These are phyloP conservation scores for Chaetoceros muelleri DNA, from an alignment of 108 stramenopile genomes.

Conservation along the genomic window DNA sequence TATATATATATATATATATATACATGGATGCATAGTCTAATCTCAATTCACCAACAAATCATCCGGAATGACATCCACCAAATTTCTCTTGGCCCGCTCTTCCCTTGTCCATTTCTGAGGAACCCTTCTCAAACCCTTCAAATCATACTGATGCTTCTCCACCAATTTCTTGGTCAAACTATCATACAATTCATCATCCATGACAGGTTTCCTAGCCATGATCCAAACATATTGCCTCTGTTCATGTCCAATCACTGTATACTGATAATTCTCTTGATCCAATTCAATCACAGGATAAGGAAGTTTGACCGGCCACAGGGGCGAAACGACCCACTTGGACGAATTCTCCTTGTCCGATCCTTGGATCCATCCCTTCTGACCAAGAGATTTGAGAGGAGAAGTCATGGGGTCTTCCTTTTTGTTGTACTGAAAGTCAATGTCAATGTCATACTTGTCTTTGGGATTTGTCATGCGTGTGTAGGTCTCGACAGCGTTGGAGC, in stretches of 20 bases:
- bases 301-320: slow-evolving; percentile 48
- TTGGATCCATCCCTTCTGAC: slow-evolving; percentile 47
- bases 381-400: slow-evolving; percentile 24
- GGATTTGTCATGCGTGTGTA: slow-evolving; percentile 26
- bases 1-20: too few relatives aligned
- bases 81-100: slow-evolving; percentile 30
- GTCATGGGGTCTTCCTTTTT: slow-evolving; percentile 27
- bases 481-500: slow-evolving; percentile 47
- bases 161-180: slow-evolving; percentile 19
- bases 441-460: slow-evolving; percentile 22
- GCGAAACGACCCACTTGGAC: slow-evolving; percentile 37
- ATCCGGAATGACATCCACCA: slow-evolving; percentile 32
- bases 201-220: slow-evolving; percentile 34
- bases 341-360: slow-evolving; percentile 24
- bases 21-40: neutral
- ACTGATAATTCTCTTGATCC: slow-evolving; percentile 32
- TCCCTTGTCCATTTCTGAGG: slow-evolving; percentile 46
- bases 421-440: slow-evolving; percentile 50
- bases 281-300: slow-evolving; percentile 44
- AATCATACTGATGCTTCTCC: slow-evolving; percentile 38
- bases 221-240: slow-evolving; percentile 47
- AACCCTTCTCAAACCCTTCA: slow-evolving; percentile 39
- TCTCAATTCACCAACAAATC: slow-evolving; percentile 5
- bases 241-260: slow-evolving; percentile 42
- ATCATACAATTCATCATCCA: slow-evolving; percentile 25